A percentile compares a stretch with the other conserved stretches of the same genome.
phyloP scores from a whole-genome alignment of 768 basidiomycete species.

The Lactifluus subvellereus region DNA sequence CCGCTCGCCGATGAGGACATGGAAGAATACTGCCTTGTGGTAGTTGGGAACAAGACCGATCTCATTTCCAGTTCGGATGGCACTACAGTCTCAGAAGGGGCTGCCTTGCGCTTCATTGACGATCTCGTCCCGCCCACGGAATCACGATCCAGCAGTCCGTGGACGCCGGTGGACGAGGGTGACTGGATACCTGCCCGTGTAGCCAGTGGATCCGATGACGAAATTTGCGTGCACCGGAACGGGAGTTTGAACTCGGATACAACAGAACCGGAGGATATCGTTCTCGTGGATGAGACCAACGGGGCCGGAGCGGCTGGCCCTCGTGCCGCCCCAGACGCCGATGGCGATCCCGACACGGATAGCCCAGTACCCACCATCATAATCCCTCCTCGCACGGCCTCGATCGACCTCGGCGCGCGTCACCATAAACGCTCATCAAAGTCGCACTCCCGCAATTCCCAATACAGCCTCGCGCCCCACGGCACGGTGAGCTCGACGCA shows the following conservation, averaged over 20 bases:
- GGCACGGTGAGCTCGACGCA: slow-evolving; percentile 54
- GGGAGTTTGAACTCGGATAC: neutral
- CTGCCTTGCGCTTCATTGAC: slow-evolving; percentile 51
- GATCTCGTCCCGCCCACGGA: slow-evolving; percentile 39
- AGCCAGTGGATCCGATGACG: neutral
- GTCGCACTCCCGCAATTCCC: slow-evolving; percentile 43
- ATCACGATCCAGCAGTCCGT: slow-evolving; percentile 14
- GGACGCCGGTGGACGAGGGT: slow-evolving; percentile 10
- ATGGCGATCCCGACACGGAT: slow-evolving; percentile 22
- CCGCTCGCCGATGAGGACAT: slow-evolving; percentile 61
- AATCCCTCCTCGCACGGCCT: slow-evolving; percentile 28
- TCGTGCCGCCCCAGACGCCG: neutral
- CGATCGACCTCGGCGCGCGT: slow-evolving; percentile 32
- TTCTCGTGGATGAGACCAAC: slow-evolving; percentile 5
- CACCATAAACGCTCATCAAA: slow-evolving; percentile 34
- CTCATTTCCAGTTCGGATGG: slow-evolving; percentile 29
- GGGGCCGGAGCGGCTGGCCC: neutral
- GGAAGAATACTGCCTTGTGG: slow-evolving; percentile 61
- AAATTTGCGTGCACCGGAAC: neutral
- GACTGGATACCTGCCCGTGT: neutral
- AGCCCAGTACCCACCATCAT: neutral
- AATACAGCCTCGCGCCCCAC: slow-evolving; percentile 33
- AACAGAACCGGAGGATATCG: neutral
- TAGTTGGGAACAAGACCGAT: slow-evolving; percentile 45
- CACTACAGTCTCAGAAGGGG: slow-evolving; percentile 33